These are phyloP conservation scores for Mortierella sp. DNA, from an alignment of 371 early-diverging fungal genomes.

Conservation along the genomic window DNA sequence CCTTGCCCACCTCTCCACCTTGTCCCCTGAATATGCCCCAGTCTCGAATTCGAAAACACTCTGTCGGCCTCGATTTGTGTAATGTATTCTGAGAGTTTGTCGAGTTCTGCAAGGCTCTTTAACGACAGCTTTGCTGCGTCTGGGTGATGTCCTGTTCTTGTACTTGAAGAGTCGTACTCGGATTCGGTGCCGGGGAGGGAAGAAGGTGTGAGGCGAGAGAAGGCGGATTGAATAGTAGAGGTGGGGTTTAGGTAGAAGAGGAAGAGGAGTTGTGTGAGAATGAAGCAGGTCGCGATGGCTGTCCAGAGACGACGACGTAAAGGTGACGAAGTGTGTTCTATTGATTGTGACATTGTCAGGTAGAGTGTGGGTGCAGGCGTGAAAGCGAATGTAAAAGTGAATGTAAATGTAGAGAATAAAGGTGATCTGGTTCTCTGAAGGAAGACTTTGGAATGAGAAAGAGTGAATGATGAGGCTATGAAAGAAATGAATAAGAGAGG, in stretches of 20 bases:
- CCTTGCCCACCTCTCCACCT: neutral
- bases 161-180: neutral
- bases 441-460: neutral
- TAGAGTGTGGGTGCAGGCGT: neutral
- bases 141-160: constrained; percentile 15
- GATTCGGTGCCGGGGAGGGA: neutral
- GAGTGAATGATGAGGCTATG: neutral
- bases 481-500: neutral
- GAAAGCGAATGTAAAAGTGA: neutral
- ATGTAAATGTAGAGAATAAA: neutral
- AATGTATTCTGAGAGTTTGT: constrained; percentile 29
- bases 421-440: neutral
- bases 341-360: neutral
- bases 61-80: constrained; percentile 28
- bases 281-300: constrained; percentile 11
- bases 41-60: constrained; percentile 20
- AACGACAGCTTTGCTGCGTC: constrained; percentile 24
- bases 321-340: neutral
- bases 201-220: constrained; percentile 14
- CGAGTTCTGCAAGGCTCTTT: constrained; percentile 14
- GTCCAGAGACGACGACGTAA: constrained; percentile 12
- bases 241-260: neutral
- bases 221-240: neutral
- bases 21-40: constrained; percentile 25
- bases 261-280: constrained; percentile 26